Conservation (phyloP, 139 green algal genomes). For the Microglena sp. region DNA sequence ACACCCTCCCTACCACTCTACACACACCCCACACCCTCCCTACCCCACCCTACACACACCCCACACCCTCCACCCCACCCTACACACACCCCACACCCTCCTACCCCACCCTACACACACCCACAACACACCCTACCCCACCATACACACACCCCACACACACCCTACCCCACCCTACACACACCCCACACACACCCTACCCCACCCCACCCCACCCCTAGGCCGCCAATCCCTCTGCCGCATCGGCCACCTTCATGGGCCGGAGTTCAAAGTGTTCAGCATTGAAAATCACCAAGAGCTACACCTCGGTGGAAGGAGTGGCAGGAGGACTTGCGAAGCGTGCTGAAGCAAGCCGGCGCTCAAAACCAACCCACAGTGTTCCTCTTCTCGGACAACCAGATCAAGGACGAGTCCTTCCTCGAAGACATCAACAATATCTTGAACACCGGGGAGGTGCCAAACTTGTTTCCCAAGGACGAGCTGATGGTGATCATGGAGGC, state of each 20-base stretch:
- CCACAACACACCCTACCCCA: too few relatives aligned
- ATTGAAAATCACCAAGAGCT: slow-evolving; percentile 64
- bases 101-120: too few relatives aligned
- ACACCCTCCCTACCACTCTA: too few relatives aligned
- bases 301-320: slow-evolving; percentile 44
- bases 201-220: too few relatives aligned
- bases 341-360: slow-evolving; percentile 46
- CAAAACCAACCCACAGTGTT: slow-evolving; percentile 39
- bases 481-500: slow-evolving; percentile 30
- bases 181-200: too few relatives aligned
- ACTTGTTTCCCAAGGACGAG: slow-evolving; percentile 54
- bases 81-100: too few relatives aligned
- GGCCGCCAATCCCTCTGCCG: slow-evolving; percentile 49
- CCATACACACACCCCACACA: too few relatives aligned
- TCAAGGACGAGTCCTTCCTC: slow-evolving; percentile 50
- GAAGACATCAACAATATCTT: slow-evolving; percentile 79
- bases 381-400: slow-evolving; percentile 62
- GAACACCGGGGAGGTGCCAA: slow-evolving; percentile 64
- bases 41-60: too few relatives aligned
- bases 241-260: slow-evolving; percentile 57
- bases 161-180: too few relatives aligned
- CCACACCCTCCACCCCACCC: too few relatives aligned
- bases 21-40: too few relatives aligned
- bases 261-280: slow-evolving; percentile 44
- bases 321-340: slow-evolving; percentile 47